Evolutionary conservation across 371 early-diverging fungal species (phyloP).

Genomic region (Mortierella sp.): DNA sequence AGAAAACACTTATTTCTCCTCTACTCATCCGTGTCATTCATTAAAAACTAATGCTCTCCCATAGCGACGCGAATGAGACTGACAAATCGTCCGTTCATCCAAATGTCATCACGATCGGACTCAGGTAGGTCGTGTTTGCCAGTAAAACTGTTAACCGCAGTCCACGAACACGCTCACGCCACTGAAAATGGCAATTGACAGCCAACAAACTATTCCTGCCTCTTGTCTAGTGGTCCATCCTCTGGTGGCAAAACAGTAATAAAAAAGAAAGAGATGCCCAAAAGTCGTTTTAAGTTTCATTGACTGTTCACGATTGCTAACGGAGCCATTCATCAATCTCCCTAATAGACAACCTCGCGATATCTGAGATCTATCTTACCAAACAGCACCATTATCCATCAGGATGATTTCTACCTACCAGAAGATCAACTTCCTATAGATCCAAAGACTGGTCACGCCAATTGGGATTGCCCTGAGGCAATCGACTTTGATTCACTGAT

Average conservation of each 20-base stretch:
- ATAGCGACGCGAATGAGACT: neutral
- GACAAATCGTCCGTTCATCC: neutral
- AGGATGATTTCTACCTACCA: conserved; percentile 88
- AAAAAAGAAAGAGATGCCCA: neutral
- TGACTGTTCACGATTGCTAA: neutral
- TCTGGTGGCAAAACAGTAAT: conserved; percentile 55
- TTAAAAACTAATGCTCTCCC: neutral
- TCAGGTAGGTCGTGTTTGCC: neutral
- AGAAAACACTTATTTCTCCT: neutral
- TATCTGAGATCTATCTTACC: conserved; percentile 70
- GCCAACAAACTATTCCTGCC: neutral
- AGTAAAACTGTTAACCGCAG: neutral
- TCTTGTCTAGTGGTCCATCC: conserved; percentile 38
- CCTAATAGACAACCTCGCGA: conserved; percentile 70
- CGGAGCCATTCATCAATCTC: neutral
- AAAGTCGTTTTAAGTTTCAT: neutral
- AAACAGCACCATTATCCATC: conserved; percentile 76
- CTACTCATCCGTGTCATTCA: neutral
- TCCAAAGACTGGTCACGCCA: conserved; percentile 68
- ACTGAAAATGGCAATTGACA: neutral
- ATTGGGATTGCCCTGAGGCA: conserved; percentile 92
- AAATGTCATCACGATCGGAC: conserved; percentile 2
- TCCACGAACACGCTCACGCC: neutral
- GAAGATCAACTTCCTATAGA: conserved; percentile 78
- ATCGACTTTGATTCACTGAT: conserved; percentile 72